Evolutionary conservation across 2,329 filamentous ascomycete genomes (phyloP), one percentile per base, ranked within the genome.

Genomic region (Monascus ruber): DNA sequence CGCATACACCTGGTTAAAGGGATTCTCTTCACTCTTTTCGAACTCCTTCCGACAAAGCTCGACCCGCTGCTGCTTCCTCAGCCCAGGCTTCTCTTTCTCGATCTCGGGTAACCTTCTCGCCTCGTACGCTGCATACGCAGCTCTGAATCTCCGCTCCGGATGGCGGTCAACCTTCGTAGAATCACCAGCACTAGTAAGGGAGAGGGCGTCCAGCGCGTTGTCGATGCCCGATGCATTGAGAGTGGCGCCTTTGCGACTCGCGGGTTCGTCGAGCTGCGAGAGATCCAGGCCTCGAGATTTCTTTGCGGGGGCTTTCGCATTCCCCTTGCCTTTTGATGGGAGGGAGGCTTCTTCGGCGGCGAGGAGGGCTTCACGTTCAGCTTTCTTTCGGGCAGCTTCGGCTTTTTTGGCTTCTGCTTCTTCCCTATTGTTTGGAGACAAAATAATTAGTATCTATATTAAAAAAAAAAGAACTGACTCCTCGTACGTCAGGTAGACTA

Each of bases 11-110:
- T 94, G 85, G 66, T 94, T 94, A 68, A 94, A 91, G 9, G 91
- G 91, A 62, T 98, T 98, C 53, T 96, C 89, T 1, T 85, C 81
- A 55, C 83, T 84, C 71, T 86, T 93, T 64, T 94, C 83, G 62
- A 96, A 98, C 68, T 96, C 91, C 71, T 94, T 93, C 46, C 76
- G 67, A 49, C 94, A 84, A 56, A 81, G 73, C 47, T 89, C 83
- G 54, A 88, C 80, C 64, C 84, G 82, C 74, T 95, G 88, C 51
- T 93, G 77, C 51, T 84, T 71, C 41, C 88, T 72, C 57, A 96
- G 63, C 1, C 85, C 86, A 41, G 82, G 79, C 38, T 81, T 83
- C 61, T 95, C 87, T 39, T 76, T 69, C 56, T 89, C 84, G 74
- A 95, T 85, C 72, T 96, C 87, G 2, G 77, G 73, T 49, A 95